Conservation (phyloP, 768 basidiomycete species). For the Suillus bovinus region DNA sequence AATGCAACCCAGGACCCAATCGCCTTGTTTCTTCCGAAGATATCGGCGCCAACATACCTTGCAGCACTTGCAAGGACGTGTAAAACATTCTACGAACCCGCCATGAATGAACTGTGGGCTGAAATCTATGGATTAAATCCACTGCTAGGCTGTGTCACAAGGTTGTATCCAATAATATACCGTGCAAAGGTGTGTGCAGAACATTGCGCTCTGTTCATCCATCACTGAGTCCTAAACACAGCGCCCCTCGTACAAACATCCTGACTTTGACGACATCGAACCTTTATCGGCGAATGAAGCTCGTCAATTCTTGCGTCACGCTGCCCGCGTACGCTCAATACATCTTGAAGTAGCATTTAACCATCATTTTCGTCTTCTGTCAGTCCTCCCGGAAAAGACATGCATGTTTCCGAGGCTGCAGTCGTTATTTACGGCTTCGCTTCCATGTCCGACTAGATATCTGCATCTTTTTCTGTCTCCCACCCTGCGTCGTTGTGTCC, state of each 20-base stretch:
- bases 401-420: background rate
- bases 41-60: background rate
- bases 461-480: background rate
- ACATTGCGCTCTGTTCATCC: background rate
- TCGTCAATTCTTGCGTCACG: background rate
- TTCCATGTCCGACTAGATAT: background rate
- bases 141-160: background rate
- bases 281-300: background rate
- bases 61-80: conserved; percentile 7
- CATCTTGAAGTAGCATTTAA: too few species aligned
- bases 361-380: background rate
- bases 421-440: background rate
- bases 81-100: background rate
- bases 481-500: background rate
- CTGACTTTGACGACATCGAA: background rate
- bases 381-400: background rate
- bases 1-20: background rate
- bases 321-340: background rate
- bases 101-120: conserved; percentile 3
- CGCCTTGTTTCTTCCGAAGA: background rate
- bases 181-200: too few species aligned
- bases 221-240: background rate
- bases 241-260: background rate
- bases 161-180: background rate
- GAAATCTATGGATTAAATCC: background rate